phyloP scores from a whole-genome alignment of 1,284 basidiomycete genomes.

The Rhodotorula glutinis region DNA sequence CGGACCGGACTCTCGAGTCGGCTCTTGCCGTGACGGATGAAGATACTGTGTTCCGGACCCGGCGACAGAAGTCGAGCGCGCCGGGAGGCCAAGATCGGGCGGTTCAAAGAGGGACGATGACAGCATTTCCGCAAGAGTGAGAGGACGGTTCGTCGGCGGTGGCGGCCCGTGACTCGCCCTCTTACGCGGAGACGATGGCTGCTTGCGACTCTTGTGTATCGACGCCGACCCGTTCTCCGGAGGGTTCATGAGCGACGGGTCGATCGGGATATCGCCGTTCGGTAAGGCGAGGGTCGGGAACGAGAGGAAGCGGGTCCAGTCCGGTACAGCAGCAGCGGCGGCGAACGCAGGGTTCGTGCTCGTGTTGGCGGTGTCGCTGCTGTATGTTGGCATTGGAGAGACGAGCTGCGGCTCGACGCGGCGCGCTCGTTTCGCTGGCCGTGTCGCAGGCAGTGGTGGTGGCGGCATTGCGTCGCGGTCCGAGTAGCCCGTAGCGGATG shows the following conservation, averaged over 20 bases:
- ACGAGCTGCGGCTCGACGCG: conserved; percentile 29
- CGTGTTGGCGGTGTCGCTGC: not conserved
- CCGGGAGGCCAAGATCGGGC: conserved; percentile 23
- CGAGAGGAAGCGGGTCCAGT: conserved; percentile 8
- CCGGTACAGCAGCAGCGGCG: not conserved
- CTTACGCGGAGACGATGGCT: too few species aligned
- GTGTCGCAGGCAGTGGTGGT: conserved; percentile 13
- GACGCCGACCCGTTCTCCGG: not conserved
- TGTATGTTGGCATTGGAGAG: conserved; percentile 1
- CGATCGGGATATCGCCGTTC: not conserved
- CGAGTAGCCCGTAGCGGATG: not conserved
- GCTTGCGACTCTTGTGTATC: not conserved
- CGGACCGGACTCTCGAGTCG: not conserved
- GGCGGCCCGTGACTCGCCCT: too few species aligned
- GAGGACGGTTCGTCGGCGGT: not conserved
- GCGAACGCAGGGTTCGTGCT: too few species aligned
- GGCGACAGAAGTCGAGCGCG: conserved; percentile 1
- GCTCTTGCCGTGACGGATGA: not conserved
- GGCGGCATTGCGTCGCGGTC: conserved; percentile 25
- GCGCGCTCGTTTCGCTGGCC: conserved; percentile 24
- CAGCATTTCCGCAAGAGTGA: conserved; percentile 29
- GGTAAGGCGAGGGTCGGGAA: not conserved
- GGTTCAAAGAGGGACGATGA: conserved; percentile 24
- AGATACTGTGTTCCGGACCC: not conserved
- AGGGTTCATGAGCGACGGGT: not conserved